phyloP scores from a whole-genome alignment of 345 rosid genomes.

The Mangifera indica region DNA sequence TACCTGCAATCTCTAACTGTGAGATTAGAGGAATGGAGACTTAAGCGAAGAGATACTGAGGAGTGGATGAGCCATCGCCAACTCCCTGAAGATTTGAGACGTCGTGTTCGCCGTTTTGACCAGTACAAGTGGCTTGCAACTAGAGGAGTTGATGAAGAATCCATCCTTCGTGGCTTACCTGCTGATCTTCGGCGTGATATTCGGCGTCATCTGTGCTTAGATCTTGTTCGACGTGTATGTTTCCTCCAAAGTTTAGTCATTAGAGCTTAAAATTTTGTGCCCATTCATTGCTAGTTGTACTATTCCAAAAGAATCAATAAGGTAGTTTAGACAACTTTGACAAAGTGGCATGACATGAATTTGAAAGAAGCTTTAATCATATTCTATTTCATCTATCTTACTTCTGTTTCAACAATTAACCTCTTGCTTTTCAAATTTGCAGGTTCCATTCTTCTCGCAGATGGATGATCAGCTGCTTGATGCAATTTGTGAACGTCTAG shows the following conservation, averaged over 20 bases:
- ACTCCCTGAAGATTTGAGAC: slow-evolving; percentile 77
- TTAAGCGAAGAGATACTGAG: slow-evolving; percentile 85
- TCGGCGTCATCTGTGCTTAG: slow-evolving; percentile 86
- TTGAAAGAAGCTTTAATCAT: not conserved
- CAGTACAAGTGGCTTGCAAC: slow-evolving; percentile 92
- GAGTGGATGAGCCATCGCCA: slow-evolving; percentile 97
- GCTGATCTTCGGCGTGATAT: slow-evolving; percentile 91
- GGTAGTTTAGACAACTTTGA: not conserved
- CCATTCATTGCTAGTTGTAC: not conserved
- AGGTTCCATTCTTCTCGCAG: slow-evolving; percentile 94
- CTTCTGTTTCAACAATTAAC: not conserved
- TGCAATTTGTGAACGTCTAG: slow-evolving; percentile 89
- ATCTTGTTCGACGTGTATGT: slow-evolving; percentile 86
- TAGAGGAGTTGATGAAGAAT: slow-evolving; percentile 86
- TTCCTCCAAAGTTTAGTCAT: not conserved
- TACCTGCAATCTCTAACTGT: slow-evolving; percentile 84
- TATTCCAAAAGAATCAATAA: too few relatives aligned
- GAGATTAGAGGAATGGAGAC: slow-evolving; percentile 93
- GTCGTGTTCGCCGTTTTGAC: slow-evolving; percentile 63
- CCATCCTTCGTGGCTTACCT: slow-evolving; percentile 70
- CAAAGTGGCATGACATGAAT: not conserved
- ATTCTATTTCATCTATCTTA: too few relatives aligned
- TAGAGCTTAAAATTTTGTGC: not conserved
- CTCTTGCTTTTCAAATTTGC: slow-evolving; percentile 18
- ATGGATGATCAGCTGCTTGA: slow-evolving; percentile 97